phyloP scores from a whole-genome alignment of 2,329 filamentous ascomycete species.

The Pyrenophora seminiperda region DNA sequence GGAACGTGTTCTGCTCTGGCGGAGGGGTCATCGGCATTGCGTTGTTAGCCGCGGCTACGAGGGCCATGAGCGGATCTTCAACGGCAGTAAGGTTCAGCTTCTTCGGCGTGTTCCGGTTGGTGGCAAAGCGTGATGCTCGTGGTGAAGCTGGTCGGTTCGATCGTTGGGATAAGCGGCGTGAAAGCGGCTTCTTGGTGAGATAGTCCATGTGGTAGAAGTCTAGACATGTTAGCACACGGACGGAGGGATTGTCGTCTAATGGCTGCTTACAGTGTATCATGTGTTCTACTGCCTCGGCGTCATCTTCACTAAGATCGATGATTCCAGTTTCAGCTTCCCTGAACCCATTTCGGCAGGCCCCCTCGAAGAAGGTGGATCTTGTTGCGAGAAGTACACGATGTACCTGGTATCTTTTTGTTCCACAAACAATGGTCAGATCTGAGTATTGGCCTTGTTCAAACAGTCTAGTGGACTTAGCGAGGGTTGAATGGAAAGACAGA shows the following conservation, averaged over 20 bases:
- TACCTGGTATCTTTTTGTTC: conserved; percentile 53
- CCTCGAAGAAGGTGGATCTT: conserved; percentile 54
- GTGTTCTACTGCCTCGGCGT: conserved; percentile 49
- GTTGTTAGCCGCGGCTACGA: conserved; percentile 31
- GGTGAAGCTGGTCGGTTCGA: conserved; percentile 32
- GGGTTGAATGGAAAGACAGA: conserved; percentile 3
- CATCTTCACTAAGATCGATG: conserved; percentile 49
- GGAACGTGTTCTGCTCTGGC: conserved; percentile 29
- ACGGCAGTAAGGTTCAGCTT: conserved; percentile 42
- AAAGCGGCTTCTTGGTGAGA: conserved; percentile 40
- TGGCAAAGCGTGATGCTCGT: conserved; percentile 21
- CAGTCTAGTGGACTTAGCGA: conserved; percentile 45
- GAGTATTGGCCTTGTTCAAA: conserved; percentile 51
- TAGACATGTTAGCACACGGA: conserved; percentile 28
- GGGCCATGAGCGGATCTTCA: conserved; percentile 49
- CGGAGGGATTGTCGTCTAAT: neutral
- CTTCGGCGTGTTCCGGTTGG: conserved; percentile 22
- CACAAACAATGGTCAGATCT: conserved; percentile 56
- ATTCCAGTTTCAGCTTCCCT: conserved; percentile 45
- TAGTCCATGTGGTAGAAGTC: conserved; percentile 52
- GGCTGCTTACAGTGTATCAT: conserved; percentile 49
- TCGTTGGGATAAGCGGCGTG: conserved; percentile 39
- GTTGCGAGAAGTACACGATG: conserved; percentile 57
- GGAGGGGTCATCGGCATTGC: conserved; percentile 35
- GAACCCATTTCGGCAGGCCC: conserved; percentile 48